Conservation (phyloP, 2,329 filamentous ascomycete species). For the Aspergillus versicolor region DNA sequence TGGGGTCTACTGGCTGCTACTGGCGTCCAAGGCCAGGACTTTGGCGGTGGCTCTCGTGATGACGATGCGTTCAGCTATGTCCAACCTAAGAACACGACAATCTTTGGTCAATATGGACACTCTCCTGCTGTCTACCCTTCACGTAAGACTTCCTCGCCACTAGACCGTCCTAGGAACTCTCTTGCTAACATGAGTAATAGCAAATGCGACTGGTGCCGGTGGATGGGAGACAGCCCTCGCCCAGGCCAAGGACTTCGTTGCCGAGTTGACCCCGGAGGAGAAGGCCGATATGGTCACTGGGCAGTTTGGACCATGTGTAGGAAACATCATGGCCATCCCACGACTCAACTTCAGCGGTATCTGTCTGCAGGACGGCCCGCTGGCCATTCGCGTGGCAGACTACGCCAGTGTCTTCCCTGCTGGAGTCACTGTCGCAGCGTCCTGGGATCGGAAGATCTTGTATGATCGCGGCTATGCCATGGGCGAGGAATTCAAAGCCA, state of each 20-base stretch:
- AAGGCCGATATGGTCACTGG: constrained; percentile 30
- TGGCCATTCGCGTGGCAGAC: constrained; percentile 65
- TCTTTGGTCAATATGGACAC: constrained; percentile 19
- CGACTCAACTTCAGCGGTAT: constrained; percentile 30
- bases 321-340: constrained; percentile 31
- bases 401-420: constrained; percentile 72
- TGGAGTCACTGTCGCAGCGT: constrained; percentile 67
- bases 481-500: constrained; percentile 49
- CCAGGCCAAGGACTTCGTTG: constrained; percentile 16
- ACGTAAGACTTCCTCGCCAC: constrained; percentile 11
- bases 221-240: constrained; percentile 22
- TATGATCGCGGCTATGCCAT: constrained; percentile 54
- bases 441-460: constrained; percentile 58
- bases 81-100: constrained; percentile 20
- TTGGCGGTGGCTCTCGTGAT: neutral
- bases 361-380: constrained; percentile 31
- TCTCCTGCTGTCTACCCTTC: constrained; percentile 20
- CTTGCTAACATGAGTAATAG: constrained; percentile 7
- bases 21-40: neutral
- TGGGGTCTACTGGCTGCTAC: constrained; percentile 2
- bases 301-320: constrained; percentile 29
- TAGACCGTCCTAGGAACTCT: neutral
- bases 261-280: constrained; percentile 23
- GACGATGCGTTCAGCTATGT: constrained; percentile 18
- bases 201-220: constrained; percentile 19